Conservation (phyloP, 1,284 basidiomycete species). For the Testicularia cyperi region DNA sequence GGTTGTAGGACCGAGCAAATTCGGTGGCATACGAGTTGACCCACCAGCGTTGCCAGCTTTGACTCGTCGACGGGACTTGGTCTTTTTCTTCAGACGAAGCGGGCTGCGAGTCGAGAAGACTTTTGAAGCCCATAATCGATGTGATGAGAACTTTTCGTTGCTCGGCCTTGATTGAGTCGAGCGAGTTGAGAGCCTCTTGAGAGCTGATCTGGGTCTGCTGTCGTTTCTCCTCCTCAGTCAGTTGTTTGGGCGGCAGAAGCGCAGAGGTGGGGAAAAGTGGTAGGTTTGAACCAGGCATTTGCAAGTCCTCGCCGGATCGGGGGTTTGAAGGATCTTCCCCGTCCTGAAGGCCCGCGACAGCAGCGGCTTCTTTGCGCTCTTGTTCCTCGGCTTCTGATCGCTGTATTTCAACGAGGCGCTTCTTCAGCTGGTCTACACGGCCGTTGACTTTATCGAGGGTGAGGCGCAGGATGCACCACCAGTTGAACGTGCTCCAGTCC, state of each 20-base stretch:
- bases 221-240: conserved; percentile 4
- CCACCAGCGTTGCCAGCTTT: conserved; percentile 58
- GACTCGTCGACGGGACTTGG: no score
- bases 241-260: conserved; percentile 8
- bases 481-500: conserved; percentile 53
- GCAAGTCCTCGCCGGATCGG: background rate
- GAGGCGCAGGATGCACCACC: conserved; percentile 48
- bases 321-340: no score
- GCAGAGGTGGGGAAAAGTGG: conserved; percentile 41
- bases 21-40: conserved; percentile 45
- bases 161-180: conserved; percentile 52
- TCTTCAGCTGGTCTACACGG: conserved; percentile 53
- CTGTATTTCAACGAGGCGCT: conserved; percentile 39
- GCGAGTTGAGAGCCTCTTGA: conserved; percentile 31
- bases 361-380: conserved; percentile 35
- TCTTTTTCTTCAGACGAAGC: no score
- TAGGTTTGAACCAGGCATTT: conserved; percentile 5
- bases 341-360: conserved; percentile 22
- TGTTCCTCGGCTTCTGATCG: conserved; percentile 34
- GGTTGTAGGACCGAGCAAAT: conserved; percentile 34
- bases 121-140: conserved; percentile 34
- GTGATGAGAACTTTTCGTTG: conserved; percentile 55
- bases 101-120: conserved; percentile 7
- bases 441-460: conserved; percentile 59
- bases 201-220: conserved; percentile 12